phyloP scores from a whole-genome alignment of 306 rosid species.

The Lathyrus aphaca region DNA sequence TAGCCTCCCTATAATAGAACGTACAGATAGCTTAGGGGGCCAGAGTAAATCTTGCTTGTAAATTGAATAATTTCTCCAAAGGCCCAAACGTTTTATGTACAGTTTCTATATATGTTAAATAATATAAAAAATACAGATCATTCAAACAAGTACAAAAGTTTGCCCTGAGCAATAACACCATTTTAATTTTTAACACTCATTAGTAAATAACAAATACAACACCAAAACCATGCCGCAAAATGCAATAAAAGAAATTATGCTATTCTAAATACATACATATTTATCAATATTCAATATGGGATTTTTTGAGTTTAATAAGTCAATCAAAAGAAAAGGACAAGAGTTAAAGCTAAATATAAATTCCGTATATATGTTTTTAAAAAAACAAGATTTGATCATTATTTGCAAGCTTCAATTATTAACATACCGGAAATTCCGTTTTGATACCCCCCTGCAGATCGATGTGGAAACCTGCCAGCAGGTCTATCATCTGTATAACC shows the following conservation, averaged over 20 bases:
- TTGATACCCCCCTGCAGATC: slow-evolving; percentile 68
- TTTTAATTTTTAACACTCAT: slow-evolving; percentile 24
- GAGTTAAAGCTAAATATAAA: slow-evolving; percentile 1
- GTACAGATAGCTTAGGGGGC: neutral
- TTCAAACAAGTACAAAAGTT: neutral
- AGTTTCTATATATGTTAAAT: neutral
- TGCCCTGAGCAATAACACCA: slow-evolving; percentile 2
- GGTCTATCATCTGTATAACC: slow-evolving; percentile 78
- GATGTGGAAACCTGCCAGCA: slow-evolving; percentile 74
- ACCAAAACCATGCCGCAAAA: slow-evolving; percentile 12
- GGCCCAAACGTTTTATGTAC: neutral
- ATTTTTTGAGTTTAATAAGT: neutral
- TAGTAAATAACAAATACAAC: slow-evolving; percentile 26
- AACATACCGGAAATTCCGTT: slow-evolving; percentile 68
- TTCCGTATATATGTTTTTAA: neutral
- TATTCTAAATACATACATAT: neutral
- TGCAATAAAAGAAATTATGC: slow-evolving; percentile 1
- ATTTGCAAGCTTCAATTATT: slow-evolving; percentile 16
- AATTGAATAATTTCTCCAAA: neutral
- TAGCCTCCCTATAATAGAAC: slow-evolving; percentile 1
- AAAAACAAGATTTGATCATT: neutral
- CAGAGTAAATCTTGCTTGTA: neutral
- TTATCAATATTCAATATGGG: neutral
- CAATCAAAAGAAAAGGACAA: neutral
- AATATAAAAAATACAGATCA: neutral